phyloP scores from a whole-genome alignment of 768 basidiomycete species.

The Trametes punicea region DNA sequence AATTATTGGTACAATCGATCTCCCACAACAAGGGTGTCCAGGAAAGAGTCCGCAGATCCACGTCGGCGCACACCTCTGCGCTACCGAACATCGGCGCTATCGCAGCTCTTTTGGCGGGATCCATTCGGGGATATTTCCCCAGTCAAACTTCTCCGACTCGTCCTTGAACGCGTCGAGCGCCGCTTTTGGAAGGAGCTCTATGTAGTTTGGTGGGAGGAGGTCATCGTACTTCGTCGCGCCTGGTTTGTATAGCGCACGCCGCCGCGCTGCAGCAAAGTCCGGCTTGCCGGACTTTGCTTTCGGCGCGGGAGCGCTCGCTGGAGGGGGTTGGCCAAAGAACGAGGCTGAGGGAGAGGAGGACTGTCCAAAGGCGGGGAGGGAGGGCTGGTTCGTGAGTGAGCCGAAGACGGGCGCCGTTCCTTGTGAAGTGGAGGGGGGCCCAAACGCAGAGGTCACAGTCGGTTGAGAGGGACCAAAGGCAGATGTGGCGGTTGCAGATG shows the following conservation, averaged over 20 bases:
- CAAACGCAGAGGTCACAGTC: slow-evolving; percentile 12
- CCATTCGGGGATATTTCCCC: slow-evolving; percentile 72
- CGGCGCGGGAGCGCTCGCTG: background rate
- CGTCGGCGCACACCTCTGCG: background rate
- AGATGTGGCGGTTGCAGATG: slow-evolving; percentile 1
- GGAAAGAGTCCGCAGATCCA: no score
- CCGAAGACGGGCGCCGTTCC: slow-evolving; percentile 22
- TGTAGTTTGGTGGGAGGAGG: slow-evolving; percentile 58
- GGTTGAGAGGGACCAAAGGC: background rate
- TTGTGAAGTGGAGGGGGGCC: slow-evolving; percentile 21
- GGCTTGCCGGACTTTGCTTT: slow-evolving; percentile 27
- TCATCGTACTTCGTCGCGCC: slow-evolving; percentile 53
- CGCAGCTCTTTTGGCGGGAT: slow-evolving; percentile 59
- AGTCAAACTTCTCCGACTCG: slow-evolving; percentile 51
- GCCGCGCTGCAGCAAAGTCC: slow-evolving; percentile 35
- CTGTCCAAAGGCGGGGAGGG: background rate
- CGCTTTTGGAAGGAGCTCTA: slow-evolving; percentile 46
- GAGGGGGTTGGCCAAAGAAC: background rate
- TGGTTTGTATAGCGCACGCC: slow-evolving; percentile 36
- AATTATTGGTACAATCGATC: background rate
- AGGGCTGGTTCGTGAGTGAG: slow-evolving; percentile 17
- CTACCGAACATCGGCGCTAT: slow-evolving; percentile 1
- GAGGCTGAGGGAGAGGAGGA: slow-evolving; percentile 7
- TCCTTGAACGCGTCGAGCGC: slow-evolving; percentile 51
- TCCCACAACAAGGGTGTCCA: background rate